phyloP scores from a whole-genome alignment of 2,329 filamentous ascomycete species.

The Tolypocladium ophioglossoides region DNA sequence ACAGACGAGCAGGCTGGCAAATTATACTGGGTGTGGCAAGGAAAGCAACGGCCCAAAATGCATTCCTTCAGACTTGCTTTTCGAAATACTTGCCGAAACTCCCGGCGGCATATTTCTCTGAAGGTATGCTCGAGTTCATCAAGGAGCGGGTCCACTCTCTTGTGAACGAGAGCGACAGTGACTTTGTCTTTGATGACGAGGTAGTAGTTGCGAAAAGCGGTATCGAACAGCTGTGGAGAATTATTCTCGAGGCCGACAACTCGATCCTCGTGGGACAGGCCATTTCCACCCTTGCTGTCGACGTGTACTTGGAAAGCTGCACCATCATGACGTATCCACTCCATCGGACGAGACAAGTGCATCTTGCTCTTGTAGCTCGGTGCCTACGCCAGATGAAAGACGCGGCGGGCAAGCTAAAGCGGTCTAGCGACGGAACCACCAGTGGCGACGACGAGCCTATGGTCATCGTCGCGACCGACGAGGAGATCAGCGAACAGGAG shows the following conservation, averaged over 20 bases:
- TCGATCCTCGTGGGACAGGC: constrained; percentile 56
- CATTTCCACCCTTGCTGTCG: constrained; percentile 57
- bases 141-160: constrained; percentile 37
- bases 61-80: constrained; percentile 45
- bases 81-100: constrained; percentile 46
- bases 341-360: constrained; percentile 43
- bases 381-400: constrained; percentile 61
- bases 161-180: constrained; percentile 28
- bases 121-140: constrained; percentile 53
- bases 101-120: constrained; percentile 46
- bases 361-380: constrained; percentile 60
- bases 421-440: constrained; percentile 28
- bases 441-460: constrained; percentile 41
- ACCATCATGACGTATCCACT: constrained; percentile 39
- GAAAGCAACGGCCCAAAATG: constrained; percentile 35
- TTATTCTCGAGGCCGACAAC: constrained; percentile 60
- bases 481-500: constrained; percentile 38
- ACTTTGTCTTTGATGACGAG: constrained; percentile 39
- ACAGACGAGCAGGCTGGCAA: constrained; percentile 60
- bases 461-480: constrained; percentile 36
- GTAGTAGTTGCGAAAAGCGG: constrained; percentile 40
- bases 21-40: constrained; percentile 43
- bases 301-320: constrained; percentile 56
- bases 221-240: constrained; percentile 70
- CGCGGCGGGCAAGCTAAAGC: constrained; percentile 45